Base-by-base conservation (phyloP, 2,329 filamentous ascomycete genomes). In the Aureobasidium sp. region DNA sequence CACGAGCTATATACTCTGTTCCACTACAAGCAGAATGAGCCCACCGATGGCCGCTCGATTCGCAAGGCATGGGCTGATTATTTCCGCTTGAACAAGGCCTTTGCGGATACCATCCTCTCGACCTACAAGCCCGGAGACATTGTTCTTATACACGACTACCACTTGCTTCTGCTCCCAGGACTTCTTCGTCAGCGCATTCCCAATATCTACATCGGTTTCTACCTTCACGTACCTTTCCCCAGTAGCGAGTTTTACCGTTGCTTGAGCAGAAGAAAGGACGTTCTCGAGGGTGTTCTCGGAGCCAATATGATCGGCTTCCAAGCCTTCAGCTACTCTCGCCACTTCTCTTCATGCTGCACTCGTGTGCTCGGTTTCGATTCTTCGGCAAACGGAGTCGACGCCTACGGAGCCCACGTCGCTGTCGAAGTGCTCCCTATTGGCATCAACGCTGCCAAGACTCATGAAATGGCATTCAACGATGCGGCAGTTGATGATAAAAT, bases 231-330 rank as follows among this genome's bases (percentile, higher is more conserved):
- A 49, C 93, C 93, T 0, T 97, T 97, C 75, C 93, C 93, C 37
- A 96, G 91, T 76, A 96, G 90, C 80, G 94, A 97, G 75, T 97
- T 96, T 72, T 85, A 97, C 73, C 86, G 92, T 52, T 96, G 92
- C 73, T 80, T 97, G 62, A 89, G 90, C 41, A 86, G 90, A 66
- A 85, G 93, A 67, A 96, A 96, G 75, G 91, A 97, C 73, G 82
- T 97, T 12, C 80, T 97, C 15, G 91, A 94, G 68, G 94, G 94
- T 53, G 86, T 96, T 51, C 80, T 97, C 45, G 92, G 93, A 20
- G 85, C 93, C 62, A 97, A 97, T 74, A 87, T 97, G 79, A 85
- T 97, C 65, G 92, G 91, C 0, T 97, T 97, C 78, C 93, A 97
- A 75, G 94, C 91, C 8, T 94, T 91, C 78, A 94, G 91, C 74